Conservation (phyloP, 768 basidiomycete species). For the Lyophyllum semitale region DNA sequence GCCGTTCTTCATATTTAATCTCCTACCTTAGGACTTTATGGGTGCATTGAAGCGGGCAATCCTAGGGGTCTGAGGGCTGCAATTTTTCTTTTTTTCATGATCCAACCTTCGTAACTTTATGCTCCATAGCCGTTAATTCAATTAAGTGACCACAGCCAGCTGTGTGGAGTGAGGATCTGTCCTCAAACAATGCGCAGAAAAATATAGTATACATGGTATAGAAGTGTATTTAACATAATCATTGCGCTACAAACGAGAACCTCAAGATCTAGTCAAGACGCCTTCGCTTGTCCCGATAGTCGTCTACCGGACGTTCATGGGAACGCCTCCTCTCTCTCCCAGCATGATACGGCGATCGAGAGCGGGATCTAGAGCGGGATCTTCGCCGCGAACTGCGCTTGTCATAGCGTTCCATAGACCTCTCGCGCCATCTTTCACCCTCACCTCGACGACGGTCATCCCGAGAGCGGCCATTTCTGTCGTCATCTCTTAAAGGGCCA, state of each 20-base stretch:
- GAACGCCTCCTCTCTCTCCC: slow-evolving; percentile 31
- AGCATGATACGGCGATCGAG: slow-evolving; percentile 30
- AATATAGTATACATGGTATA: background rate
- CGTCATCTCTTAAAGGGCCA: slow-evolving; percentile 11
- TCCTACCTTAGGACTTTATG: background rate
- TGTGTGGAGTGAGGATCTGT: too few species aligned
- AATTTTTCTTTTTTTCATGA: background rate
- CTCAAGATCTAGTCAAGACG: slow-evolving; percentile 47
- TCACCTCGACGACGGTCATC: slow-evolving; percentile 5
- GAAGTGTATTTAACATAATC: too few species aligned
- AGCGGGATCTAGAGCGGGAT: slow-evolving; percentile 29
- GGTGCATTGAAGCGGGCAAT: background rate
- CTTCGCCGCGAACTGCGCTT: slow-evolving; percentile 25
- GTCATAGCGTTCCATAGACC: slow-evolving; percentile 25
- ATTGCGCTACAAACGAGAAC: background rate
- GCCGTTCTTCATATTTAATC: background rate
- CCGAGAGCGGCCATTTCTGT: slow-evolving; percentile 19
- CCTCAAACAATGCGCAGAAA: background rate
- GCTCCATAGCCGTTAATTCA: too few species aligned
- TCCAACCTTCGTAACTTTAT: background rate
- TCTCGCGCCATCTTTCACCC: slow-evolving; percentile 4
- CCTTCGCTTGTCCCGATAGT: slow-evolving; percentile 53
- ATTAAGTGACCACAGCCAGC: too few species aligned
- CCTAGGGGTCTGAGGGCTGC: background rate
- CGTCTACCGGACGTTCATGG: slow-evolving; percentile 29